Base-by-base conservation (phyloP, 805 yeast genomes). In the Yarrowia porcina region DNA sequence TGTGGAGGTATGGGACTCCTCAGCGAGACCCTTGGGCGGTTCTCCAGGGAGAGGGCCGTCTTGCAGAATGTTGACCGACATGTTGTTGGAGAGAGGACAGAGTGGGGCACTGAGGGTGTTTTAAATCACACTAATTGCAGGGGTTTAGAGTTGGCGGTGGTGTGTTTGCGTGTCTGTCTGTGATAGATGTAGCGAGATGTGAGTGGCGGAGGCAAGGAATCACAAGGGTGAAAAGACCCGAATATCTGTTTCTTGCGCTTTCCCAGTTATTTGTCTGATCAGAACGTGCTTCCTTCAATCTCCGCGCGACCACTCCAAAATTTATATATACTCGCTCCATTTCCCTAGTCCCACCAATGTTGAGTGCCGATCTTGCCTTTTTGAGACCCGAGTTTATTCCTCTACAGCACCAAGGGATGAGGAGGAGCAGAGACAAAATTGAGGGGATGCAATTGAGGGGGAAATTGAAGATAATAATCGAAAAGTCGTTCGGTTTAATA, bases 1-100 rank as follows among this genome's bases (percentile, higher is more conserved):
- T 10, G 71, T 69, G 60, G 60, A 52, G 20, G 60, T 27, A 23
- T 30, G 25, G 30, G 32, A 23, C 25, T 52, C 60, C 33, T 47
- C 63, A 20, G 56, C 56, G 28, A 49, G 56, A 6, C 56, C 56
- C 39, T 32, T 28, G 36, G 33, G 35, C 18, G 45, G 30, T n/a
- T 38, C 52, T 21, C 45, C 45, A 33, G 52, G 61, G 23, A 39
- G 61, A 54, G 52, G 61, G 27, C 52, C 52, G 52, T 54, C 52
- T 32, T 52, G 49, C 33, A 52, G 50, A 28, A 35, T 38, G 49
- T 36, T 52, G 44, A 52, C 38, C 32, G 60, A 52, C 56, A 49
- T 49, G 56, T 20, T 44, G 47, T 41, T 41, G 7, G 47, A 15
- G 50, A 30, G 38, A 5, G 17, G 38, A 32, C 33, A 27, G 25